Percentiles rank a stretch among this genome's conserved stretches.
These are phyloP conservation scores for Teratosphaeria gauchensis DNA, from an alignment of 2,329 filamentous ascomycete genomes.

Conservation along the genomic window DNA sequence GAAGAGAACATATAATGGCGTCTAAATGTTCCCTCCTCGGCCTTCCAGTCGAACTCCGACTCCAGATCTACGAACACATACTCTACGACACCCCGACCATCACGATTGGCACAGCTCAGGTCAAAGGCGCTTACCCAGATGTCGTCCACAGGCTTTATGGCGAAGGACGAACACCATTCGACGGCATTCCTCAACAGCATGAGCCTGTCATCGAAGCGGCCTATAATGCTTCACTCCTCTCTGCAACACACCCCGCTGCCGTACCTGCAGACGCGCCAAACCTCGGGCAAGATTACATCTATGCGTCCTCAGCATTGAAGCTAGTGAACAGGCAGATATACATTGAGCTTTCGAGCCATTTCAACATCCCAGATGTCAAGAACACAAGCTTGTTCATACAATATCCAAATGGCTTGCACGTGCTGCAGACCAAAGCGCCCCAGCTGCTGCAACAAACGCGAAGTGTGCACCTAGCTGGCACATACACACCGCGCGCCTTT, in stretches of 20 bases:
- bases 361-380: constrained; percentile 16
- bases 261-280: constrained; percentile 11
- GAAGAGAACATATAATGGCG: not conserved
- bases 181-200: constrained; percentile 30
- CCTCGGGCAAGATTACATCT: constrained; percentile 4
- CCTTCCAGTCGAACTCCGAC: constrained; percentile 32
- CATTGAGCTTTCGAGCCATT: constrained; percentile 27
- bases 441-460: constrained; percentile 31
- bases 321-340: constrained; percentile 25
- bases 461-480: constrained; percentile 32
- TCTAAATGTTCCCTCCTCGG: constrained; percentile 16
- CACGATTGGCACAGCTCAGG: constrained; percentile 30
- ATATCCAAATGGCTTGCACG: constrained; percentile 32
- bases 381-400: constrained; percentile 32
- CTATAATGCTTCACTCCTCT: constrained; percentile 27
- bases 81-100: constrained; percentile 27
- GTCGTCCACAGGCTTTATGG: constrained; percentile 22
- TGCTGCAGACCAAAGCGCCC: constrained; percentile 30
- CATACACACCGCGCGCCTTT: constrained; percentile 21
- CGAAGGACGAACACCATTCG: constrained; percentile 15
- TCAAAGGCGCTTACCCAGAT: constrained; percentile 23
- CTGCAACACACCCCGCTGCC: constrained; percentile 18
- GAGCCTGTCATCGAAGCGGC: constrained; percentile 25
- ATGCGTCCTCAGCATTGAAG: constrained; percentile 9
- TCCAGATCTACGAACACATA: constrained; percentile 33